Conservation (phyloP, 2,329 filamentous ascomycete genomes). For the Mariannaea sp. region DNA sequence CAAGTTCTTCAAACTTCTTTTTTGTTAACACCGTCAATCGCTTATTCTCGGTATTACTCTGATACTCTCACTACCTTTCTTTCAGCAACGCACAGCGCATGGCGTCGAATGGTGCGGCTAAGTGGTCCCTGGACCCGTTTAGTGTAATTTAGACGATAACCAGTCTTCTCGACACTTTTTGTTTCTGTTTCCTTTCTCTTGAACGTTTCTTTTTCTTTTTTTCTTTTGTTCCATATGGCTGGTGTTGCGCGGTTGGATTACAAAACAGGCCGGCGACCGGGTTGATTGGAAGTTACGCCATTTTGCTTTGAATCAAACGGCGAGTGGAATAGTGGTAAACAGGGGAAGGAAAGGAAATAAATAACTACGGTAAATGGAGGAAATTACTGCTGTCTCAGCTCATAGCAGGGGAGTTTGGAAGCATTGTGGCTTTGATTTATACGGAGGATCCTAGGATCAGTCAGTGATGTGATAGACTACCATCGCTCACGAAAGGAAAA, state of each 20-base stretch:
- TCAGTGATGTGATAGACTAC: constrained; percentile 6
- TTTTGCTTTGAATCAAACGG: constrained; percentile 19
- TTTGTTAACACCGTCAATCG: constrained; percentile 32
- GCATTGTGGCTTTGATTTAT: constrained; percentile 20
- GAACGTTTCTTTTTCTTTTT: too few species aligned
- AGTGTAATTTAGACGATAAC: constrained; percentile 39
- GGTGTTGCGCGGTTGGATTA: constrained; percentile 31
- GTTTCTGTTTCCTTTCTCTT: constrained; percentile 22
- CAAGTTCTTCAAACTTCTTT: constrained; percentile 24
- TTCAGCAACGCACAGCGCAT: constrained; percentile 35
- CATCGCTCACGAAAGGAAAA: constrained; percentile 22
- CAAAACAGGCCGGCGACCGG: constrained; percentile 34
- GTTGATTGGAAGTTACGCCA: constrained; percentile 11
- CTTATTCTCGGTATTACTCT: constrained; percentile 18
- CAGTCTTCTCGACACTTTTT: constrained; percentile 19
- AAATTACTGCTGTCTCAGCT: constrained; percentile 27
- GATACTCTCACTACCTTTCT: constrained; percentile 30
- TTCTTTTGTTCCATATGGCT: constrained; percentile 25
- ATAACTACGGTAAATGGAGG: constrained; percentile 22
- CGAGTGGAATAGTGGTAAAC: constrained; percentile 28
- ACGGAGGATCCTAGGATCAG: constrained; percentile 15
- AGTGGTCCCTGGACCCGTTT: constrained; percentile 25
- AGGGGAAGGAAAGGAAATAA: constrained; percentile 21
- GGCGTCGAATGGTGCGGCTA: constrained; percentile 33
- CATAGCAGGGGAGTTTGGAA: constrained; percentile 36